These are phyloP conservation scores for Linum tenue DNA, from an alignment of 345 rosid genomes.

Conservation along the genomic window DNA sequence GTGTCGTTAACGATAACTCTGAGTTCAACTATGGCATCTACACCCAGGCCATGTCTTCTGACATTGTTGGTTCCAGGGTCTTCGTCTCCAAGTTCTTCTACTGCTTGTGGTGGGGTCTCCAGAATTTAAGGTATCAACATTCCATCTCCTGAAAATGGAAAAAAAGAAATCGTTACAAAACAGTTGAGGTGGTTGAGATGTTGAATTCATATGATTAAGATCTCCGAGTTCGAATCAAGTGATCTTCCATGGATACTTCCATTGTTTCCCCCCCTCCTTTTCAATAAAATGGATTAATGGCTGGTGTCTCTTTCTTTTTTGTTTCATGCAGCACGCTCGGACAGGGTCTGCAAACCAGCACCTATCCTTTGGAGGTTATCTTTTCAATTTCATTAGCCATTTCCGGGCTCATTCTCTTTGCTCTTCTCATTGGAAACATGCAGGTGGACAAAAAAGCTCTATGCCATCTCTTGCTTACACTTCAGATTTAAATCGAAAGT, in stretches of 20 bases:
- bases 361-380: conserved; percentile 52
- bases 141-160: neutral
- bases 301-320: conserved; percentile 2
- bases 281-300: conserved; percentile 16
- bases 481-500: conserved; percentile 42
- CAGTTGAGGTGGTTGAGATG: neutral
- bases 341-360: conserved; percentile 77
- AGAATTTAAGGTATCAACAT: conserved; percentile 57
- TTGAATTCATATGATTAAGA: neutral
- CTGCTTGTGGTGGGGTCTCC: conserved; percentile 94
- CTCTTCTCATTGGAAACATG: conserved; percentile 30
- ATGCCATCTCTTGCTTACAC: conserved; percentile 54
- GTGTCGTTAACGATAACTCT: conserved; percentile 16
- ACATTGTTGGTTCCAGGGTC: conserved; percentile 37
- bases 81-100: conserved; percentile 59
- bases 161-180: neutral
- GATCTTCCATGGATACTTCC: too few relatives aligned
- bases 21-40: conserved; percentile 66
- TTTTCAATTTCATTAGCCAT: conserved; percentile 70
- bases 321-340: conserved; percentile 57
- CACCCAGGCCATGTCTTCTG: conserved; percentile 53
- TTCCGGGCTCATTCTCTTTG: conserved; percentile 66
- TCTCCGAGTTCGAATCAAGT: neutral
- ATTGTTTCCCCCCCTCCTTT: conserved; percentile 14
- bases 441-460: conserved; percentile 17